These are phyloP conservation scores for Porphyra umbilicalis DNA, from an alignment of 31 red algal species.

Conservation along the genomic window DNA sequence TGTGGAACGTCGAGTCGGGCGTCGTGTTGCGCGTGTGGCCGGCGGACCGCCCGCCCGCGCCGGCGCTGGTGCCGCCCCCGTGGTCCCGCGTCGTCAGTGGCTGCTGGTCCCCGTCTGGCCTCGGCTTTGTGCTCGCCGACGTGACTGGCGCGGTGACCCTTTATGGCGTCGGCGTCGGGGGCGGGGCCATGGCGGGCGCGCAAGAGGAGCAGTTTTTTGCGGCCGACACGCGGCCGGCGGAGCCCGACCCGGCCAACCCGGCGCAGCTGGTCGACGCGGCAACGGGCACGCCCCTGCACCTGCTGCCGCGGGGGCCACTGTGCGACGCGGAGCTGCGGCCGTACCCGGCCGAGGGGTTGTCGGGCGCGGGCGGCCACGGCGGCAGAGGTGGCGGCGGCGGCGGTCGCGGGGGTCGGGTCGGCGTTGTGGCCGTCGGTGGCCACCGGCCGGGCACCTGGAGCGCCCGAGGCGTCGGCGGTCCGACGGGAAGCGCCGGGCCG, in stretches of 20 bases:
- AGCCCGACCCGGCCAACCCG: slow-evolving; percentile 41
- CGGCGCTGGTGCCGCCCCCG: not conserved
- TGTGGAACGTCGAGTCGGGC: slow-evolving; percentile 90
- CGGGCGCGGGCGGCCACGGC: not conserved
- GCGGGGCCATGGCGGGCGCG: slow-evolving; percentile 32
- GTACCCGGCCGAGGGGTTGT: slow-evolving; percentile 53
- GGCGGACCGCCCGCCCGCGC: not conserved
- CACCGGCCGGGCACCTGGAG: too few species aligned
- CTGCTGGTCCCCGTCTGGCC: slow-evolving; percentile 55
- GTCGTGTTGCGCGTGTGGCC: slow-evolving; percentile 13
- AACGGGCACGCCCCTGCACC: slow-evolving; percentile 46
- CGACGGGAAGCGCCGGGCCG: too few species aligned
- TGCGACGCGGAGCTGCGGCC: slow-evolving; percentile 66
- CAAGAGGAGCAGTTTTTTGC: slow-evolving; percentile 92
- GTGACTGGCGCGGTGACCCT: slow-evolving; percentile 68
- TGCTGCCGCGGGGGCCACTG: slow-evolving; percentile 42
- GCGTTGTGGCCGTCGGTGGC: too few species aligned
- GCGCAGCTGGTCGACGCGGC: slow-evolving; percentile 37
- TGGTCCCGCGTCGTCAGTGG: not conserved
- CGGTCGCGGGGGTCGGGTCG: too few species aligned
- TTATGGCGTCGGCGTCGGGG: slow-evolving; percentile 48
- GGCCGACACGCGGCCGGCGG: slow-evolving; percentile 35
- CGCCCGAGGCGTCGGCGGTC: too few species aligned
- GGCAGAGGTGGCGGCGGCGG: not conserved
- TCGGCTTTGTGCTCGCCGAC: slow-evolving; percentile 74